A percentile compares a stretch with the other conserved stretches of the same genome.
Conservation (phyloP, 202 grass and related monocot genomes). For the Saccharum hybrid region DNA sequence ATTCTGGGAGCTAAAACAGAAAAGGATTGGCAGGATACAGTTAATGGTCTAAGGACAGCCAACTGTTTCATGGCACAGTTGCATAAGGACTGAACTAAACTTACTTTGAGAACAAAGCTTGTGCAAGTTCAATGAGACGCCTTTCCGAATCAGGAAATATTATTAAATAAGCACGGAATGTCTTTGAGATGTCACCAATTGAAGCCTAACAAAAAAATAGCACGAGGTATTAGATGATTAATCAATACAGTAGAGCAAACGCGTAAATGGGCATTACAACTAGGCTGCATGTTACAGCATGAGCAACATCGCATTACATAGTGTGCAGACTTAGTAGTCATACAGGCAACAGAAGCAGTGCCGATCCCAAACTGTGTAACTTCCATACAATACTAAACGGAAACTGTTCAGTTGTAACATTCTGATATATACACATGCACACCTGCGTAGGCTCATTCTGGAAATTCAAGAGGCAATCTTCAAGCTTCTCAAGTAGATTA, state of each 20-base stretch:
- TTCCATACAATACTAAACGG: slow-evolving; percentile 32
- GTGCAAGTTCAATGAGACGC: slow-evolving; percentile 91
- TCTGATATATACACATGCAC: slow-evolving; percentile 32
- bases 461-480: slow-evolving; percentile 83
- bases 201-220: slow-evolving; percentile 61
- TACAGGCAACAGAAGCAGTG: slow-evolving; percentile 23
- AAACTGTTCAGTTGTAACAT: slow-evolving; percentile 30
- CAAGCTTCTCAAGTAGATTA: slow-evolving; percentile 90
- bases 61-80: slow-evolving; percentile 27
- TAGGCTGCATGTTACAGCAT: slow-evolving; percentile 21
- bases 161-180: slow-evolving; percentile 93
- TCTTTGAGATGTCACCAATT: slow-evolving; percentile 90
- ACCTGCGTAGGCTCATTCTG: slow-evolving; percentile 77
- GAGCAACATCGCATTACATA: slow-evolving; percentile 1
- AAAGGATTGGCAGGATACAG: slow-evolving; percentile 8
- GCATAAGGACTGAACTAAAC: slow-evolving; percentile 42
- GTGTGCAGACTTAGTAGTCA: not conserved
- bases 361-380: slow-evolving; percentile 20
- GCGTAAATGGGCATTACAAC: slow-evolving; percentile 8
- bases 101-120: slow-evolving; percentile 93
- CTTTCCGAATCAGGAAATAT: slow-evolving; percentile 98
- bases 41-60: slow-evolving; percentile 31
- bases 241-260: slow-evolving; percentile 25
- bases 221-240: slow-evolving; percentile 36
- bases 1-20: slow-evolving; percentile 30